Conservation (phyloP, 495 filamentous ascomycete species). For the Xylaria longipes region DNA sequence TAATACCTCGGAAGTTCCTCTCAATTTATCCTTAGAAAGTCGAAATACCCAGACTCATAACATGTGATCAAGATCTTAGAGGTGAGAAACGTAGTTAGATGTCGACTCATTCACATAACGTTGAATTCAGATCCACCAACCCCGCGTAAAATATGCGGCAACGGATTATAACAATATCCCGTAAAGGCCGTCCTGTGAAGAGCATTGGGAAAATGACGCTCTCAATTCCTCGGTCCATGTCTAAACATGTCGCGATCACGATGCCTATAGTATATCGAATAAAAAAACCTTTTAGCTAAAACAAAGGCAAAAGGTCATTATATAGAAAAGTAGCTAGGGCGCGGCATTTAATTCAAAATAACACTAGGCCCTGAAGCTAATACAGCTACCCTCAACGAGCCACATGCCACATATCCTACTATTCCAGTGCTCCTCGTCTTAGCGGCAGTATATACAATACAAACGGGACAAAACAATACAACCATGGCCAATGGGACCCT, state of each 20-base stretch:
- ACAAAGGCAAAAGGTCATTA: too few species aligned
- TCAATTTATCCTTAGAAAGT: not conserved
- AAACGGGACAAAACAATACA: too few species aligned
- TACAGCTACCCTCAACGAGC: too few species aligned
- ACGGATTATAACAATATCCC: not conserved
- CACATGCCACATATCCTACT: too few species aligned
- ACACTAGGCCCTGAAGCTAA: too few species aligned
- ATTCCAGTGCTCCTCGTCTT: too few species aligned
- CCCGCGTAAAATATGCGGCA: not conserved
- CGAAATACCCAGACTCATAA: not conserved
- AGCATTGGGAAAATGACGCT: not conserved
- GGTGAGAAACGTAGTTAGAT: not conserved
- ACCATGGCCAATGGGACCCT: too few species aligned
- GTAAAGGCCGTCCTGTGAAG: not conserved
- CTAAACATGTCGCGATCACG: not conserved
- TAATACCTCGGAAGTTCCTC: conserved; percentile 1
- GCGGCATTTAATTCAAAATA: too few species aligned
- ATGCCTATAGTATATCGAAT: not conserved
- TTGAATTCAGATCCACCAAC: not conserved
- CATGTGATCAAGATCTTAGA: not conserved
- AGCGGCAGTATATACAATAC: too few species aligned
- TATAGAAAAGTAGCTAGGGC: too few species aligned
- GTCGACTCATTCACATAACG: not conserved
- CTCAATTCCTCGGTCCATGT: not conserved
- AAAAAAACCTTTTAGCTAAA: too few species aligned